A percentile compares a stretch with the other conserved stretches of the same genome.
Evolutionary conservation across 345 rosid species (phyloP).

Genomic region (Salix koriyanagi): DNA sequence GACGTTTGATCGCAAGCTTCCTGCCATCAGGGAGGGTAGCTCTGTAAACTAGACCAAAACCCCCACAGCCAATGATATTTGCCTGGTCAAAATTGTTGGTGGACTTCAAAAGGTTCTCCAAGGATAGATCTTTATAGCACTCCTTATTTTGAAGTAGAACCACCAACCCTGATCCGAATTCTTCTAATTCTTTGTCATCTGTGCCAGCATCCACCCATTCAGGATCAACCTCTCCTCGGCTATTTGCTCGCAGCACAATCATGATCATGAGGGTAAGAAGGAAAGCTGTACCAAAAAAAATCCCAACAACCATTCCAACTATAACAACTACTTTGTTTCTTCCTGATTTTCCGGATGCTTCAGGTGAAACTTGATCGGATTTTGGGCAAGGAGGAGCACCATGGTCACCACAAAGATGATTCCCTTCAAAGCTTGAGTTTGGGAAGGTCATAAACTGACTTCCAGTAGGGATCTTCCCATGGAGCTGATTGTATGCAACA

Average conservation of each 20-base stretch:
- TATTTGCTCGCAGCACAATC: constrained; percentile 49
- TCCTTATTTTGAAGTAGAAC: constrained; percentile 61
- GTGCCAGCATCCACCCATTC: constrained; percentile 46
- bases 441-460: constrained; percentile 76
- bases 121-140: constrained; percentile 42
- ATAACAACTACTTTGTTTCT: constrained; percentile 35
- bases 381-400: constrained; percentile 31
- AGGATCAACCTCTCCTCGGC: constrained; percentile 63
- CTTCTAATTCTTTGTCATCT: constrained; percentile 42
- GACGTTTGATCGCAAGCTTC: constrained; percentile 83
- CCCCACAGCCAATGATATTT: constrained; percentile 93
- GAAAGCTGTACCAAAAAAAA: constrained; percentile 47
- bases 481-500: constrained; percentile 53
- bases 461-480: constrained; percentile 54
- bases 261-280: constrained; percentile 41
- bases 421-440: constrained; percentile 75
- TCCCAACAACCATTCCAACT: constrained; percentile 60
- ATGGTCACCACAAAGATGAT: constrained; percentile 71
- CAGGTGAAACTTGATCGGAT: constrained; percentile 1
- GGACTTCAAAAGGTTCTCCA: constrained; percentile 68
- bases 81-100: constrained; percentile 88
- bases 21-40: constrained; percentile 69
- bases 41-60: constrained; percentile 92
- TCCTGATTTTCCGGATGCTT: constrained; percentile 19
- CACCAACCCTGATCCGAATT: constrained; percentile 47